These are phyloP conservation scores for Colletotrichum tropicicola DNA, from an alignment of 2,329 filamentous ascomycete species.

Conservation along the genomic window DNA sequence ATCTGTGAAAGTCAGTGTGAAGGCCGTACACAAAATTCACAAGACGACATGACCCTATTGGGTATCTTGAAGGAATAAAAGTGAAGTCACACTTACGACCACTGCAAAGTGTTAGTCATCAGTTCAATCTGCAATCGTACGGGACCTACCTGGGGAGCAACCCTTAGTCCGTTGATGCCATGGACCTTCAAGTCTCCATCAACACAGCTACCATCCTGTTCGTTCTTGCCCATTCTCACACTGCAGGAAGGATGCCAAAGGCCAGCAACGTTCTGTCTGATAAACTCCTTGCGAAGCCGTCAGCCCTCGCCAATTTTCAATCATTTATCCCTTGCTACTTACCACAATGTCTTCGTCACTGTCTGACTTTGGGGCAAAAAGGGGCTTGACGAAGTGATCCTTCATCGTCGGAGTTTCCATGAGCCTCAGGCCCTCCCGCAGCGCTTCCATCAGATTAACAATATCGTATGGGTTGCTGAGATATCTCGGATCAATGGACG, in stretches of 20 bases:
- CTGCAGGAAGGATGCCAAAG: slow-evolving; percentile 23
- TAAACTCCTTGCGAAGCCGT: neutral
- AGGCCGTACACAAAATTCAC: neutral
- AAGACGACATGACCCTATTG: neutral
- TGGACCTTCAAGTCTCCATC: slow-evolving; percentile 7
- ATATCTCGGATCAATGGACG: slow-evolving; percentile 5
- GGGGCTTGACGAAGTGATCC: neutral
- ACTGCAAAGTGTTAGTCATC: neutral
- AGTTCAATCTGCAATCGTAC: neutral
- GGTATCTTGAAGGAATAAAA: too few relatives aligned
- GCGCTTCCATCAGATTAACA: neutral
- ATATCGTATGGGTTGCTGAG: slow-evolving; percentile 14
- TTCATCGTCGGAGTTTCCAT: slow-evolving; percentile 7
- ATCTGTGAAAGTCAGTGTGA: neutral
- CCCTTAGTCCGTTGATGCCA: neutral
- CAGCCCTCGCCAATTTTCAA: neutral
- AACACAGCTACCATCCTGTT: slow-evolving; percentile 12
- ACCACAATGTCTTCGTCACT: slow-evolving; percentile 3
- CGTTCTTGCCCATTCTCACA: slow-evolving; percentile 16
- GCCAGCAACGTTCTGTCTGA: slow-evolving; percentile 5
- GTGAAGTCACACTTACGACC: slow-evolving; percentile 23
- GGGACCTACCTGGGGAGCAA: slow-evolving; percentile 9
- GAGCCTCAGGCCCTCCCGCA: neutral
- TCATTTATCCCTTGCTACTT: neutral
- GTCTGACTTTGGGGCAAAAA: slow-evolving; percentile 14